A percentile compares a stretch with the other conserved stretches of the same genome.
Conservation (phyloP, 306 rosid genomes). For the Leucaena leucocephala region DNA sequence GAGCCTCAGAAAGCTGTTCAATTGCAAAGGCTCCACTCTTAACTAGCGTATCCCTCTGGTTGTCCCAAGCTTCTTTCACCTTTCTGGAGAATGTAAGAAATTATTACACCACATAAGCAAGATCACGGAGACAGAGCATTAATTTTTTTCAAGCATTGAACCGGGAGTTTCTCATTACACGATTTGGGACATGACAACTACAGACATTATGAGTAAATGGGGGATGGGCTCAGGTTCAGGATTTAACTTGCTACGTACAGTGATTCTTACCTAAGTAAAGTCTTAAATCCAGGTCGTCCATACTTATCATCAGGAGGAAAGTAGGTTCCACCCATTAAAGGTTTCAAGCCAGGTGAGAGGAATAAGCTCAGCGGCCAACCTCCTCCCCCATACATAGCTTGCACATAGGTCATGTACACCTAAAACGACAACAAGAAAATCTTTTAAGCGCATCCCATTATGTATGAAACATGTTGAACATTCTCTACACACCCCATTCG, state of each 20-base stretch:
- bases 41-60: slow-evolving; percentile 68
- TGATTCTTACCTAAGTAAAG: slow-evolving; percentile 75
- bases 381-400: slow-evolving; percentile 96
- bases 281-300: slow-evolving; percentile 90
- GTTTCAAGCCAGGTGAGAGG: slow-evolving; percentile 93
- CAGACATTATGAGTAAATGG: not conserved
- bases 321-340: slow-evolving; percentile 98
- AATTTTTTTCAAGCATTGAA: not conserved
- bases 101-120: slow-evolving; percentile 20
- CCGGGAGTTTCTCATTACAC: slow-evolving; percentile 24
- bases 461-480: slow-evolving; percentile 18
- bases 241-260: slow-evolving; percentile 32
- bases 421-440: slow-evolving; percentile 34
- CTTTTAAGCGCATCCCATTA: slow-evolving; percentile 30
- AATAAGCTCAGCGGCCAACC: slow-evolving; percentile 96
- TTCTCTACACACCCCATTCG: slow-evolving; percentile 27
- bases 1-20: slow-evolving; percentile 85
- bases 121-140: slow-evolving; percentile 21
- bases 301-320: slow-evolving; percentile 92
- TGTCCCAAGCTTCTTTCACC: slow-evolving; percentile 89
- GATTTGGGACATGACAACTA: slow-evolving; percentile 1
- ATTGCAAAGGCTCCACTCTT: slow-evolving; percentile 88
- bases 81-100: slow-evolving; percentile 57
- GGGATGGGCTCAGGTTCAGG: slow-evolving; percentile 3
- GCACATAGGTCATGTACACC: slow-evolving; percentile 98